Evolutionary conservation across 2,329 filamentous ascomycete genomes (phyloP).

Genomic region (Phyllosticta citrichinensis): DNA sequence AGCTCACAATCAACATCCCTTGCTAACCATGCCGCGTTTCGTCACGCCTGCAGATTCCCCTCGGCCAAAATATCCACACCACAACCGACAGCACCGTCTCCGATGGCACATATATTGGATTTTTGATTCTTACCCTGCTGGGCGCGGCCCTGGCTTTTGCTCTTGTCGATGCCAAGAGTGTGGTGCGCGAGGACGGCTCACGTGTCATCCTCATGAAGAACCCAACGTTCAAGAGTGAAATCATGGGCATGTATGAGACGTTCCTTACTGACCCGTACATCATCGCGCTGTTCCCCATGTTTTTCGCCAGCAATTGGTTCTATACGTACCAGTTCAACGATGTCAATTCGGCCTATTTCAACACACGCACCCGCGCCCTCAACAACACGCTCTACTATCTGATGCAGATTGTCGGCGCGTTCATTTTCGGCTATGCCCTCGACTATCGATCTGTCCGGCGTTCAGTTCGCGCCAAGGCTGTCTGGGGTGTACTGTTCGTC

Average conservation of each 20-base stretch:
- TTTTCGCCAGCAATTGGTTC: constrained; percentile 71
- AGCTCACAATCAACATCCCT: constrained; percentile 1
- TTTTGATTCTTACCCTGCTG: constrained; percentile 70
- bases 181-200: constrained; percentile 68
- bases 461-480: constrained; percentile 55
- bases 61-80: constrained; percentile 60
- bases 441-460: constrained; percentile 51
- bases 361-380: constrained; percentile 62
- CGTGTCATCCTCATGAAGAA: constrained; percentile 82
- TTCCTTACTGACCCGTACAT: constrained; percentile 62
- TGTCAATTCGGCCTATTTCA: constrained; percentile 62
- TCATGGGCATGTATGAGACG: constrained; percentile 66
- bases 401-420: constrained; percentile 67
- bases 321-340: constrained; percentile 71
- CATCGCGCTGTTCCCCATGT: constrained; percentile 69
- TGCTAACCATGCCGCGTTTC: constrained; percentile 2
- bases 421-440: constrained; percentile 61
- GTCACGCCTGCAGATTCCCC: constrained; percentile 46
- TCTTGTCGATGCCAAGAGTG: constrained; percentile 60
- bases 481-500: constrained; percentile 51
- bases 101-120: constrained; percentile 80
- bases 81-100: constrained; percentile 43
- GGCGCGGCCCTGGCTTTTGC: constrained; percentile 61
- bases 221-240: constrained; percentile 73
- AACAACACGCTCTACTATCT: constrained; percentile 74